A percentile compares a stretch with the other conserved stretches of the same genome.
phyloP scores from a whole-genome alignment of 352 stramenopile genomes.

The Phytophthora sp. region DNA sequence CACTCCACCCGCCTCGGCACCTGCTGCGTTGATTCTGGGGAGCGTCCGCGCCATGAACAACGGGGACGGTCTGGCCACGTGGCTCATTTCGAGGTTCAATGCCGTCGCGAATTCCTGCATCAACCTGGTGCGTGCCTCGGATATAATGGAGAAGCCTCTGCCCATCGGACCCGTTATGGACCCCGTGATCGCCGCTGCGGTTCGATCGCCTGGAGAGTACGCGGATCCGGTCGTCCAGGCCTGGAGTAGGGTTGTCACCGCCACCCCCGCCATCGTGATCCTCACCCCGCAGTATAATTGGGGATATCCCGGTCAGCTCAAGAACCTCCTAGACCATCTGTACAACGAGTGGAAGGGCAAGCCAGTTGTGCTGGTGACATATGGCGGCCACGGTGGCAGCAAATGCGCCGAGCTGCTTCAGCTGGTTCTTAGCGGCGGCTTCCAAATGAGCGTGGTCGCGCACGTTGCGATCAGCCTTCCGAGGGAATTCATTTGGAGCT shows the following conservation, averaged over 20 bases:
- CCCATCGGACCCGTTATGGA: conserved; percentile 26
- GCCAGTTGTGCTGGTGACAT: conserved; percentile 30
- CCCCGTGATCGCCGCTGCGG: conserved; percentile 26
- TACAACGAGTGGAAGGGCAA: conserved; percentile 36
- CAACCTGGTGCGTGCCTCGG: conserved; percentile 21
- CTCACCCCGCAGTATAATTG: too few species aligned
- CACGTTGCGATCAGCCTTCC: conserved; percentile 27
- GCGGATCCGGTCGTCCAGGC: too few species aligned
- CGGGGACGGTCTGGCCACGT: conserved; percentile 22
- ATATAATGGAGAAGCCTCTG: conserved; percentile 23
- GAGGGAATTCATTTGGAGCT: conserved; percentile 28
- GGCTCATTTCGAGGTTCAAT: conserved; percentile 23
- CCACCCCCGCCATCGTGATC: too few species aligned
- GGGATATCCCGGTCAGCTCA: conserved; percentile 34
- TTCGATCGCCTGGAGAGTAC: conserved; percentile 19
- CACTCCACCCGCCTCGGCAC: background rate
- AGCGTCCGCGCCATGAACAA: conserved; percentile 30
- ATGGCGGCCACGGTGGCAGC: conserved; percentile 29
- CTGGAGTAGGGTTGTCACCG: too few species aligned
- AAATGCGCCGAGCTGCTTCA: conserved; percentile 34
- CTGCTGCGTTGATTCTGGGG: conserved; percentile 13
- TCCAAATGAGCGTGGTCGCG: conserved; percentile 33
- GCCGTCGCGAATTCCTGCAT: conserved; percentile 7
- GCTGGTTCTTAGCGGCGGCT: conserved; percentile 16
- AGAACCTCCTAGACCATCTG: conserved; percentile 36